Conservation (phyloP, 148 eudicot genomes). For the Agrostemma githago region DNA sequence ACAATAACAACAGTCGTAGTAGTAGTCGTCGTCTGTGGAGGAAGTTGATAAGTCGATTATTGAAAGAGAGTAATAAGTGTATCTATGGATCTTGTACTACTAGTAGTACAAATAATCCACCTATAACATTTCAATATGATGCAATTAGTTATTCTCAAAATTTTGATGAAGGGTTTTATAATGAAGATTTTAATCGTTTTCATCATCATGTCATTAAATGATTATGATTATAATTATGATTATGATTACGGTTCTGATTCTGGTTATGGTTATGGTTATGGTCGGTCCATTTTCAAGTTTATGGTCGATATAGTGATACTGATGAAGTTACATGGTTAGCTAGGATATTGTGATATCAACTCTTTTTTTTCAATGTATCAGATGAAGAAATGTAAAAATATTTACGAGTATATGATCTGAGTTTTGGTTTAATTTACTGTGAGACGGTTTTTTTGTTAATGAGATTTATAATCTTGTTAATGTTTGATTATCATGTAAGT, state of each 20-base stretch:
- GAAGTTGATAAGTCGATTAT: conserved; percentile 46
- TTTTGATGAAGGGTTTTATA: conserved; percentile 67
- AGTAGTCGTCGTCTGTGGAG: conserved; percentile 40
- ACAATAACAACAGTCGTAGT: too few relatives aligned
- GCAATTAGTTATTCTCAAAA: conserved; percentile 74
- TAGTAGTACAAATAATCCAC: conserved; percentile 12
- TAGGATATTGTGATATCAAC: neutral
- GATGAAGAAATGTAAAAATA: too few relatives aligned
- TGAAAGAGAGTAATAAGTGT: conserved; percentile 47
- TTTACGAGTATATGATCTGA: neutral
- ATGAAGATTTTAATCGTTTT: conserved; percentile 32
- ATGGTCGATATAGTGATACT: neutral
- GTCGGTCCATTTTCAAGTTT: neutral
- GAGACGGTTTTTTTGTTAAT: neutral
- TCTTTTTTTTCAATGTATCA: neutral
- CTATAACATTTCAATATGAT: conserved; percentile 56
- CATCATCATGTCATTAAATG: conserved; percentile 18
- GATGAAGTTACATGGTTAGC: neutral
- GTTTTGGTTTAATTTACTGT: neutral
- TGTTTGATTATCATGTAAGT: conserved; percentile 2
- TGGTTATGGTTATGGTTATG: too few relatives aligned
- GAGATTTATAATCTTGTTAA: neutral
- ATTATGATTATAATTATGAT: neutral
- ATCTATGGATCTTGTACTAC: conserved; percentile 24
- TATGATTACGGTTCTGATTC: neutral